Conservation (phyloP, 352 stramenopile genomes). For the Phytophthora tentaculata region DNA sequence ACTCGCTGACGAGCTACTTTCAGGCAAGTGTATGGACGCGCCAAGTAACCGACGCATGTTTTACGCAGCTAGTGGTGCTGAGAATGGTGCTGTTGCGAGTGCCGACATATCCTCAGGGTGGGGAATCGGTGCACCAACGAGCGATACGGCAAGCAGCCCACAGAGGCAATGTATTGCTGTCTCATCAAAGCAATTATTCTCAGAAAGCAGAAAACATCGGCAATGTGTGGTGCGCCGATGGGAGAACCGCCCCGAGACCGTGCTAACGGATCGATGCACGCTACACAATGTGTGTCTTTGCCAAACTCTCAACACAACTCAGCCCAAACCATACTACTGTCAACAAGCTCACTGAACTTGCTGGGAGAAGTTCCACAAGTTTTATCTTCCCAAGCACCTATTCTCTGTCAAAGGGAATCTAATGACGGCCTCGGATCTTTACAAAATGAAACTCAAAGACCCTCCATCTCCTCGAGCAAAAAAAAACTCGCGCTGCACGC, state of each 20-base stretch:
- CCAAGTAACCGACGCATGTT: neutral
- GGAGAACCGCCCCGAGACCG: neutral
- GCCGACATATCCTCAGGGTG: no score
- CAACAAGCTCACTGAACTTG: conserved; percentile 2
- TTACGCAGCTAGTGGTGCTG: no score
- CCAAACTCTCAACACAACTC: neutral
- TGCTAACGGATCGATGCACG: conserved; percentile 6
- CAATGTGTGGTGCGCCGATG: conserved; percentile 2
- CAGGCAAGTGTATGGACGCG: neutral
- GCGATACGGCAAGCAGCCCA: neutral
- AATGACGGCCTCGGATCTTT: neutral
- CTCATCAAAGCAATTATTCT: conserved; percentile 19
- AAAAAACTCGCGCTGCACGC: neutral
- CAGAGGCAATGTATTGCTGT: conserved; percentile 4
- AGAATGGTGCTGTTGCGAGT: no score
- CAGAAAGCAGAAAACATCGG: neutral
- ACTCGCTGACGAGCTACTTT: conserved; percentile 23
- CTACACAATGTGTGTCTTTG: conserved; percentile 9
- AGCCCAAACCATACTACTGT: conserved; percentile 6
- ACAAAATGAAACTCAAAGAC: neutral
- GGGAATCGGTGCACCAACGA: neutral
- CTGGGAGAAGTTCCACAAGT: conserved; percentile 15
- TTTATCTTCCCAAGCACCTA: conserved; percentile 5
- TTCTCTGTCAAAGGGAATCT: conserved; percentile 5
- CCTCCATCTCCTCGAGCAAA: neutral